A percentile compares a stretch with the other conserved stretches of the same genome.
Evolutionary conservation across 169 alveolate genomes (phyloP).

Genomic region (Plasmodium vinckei): DNA sequence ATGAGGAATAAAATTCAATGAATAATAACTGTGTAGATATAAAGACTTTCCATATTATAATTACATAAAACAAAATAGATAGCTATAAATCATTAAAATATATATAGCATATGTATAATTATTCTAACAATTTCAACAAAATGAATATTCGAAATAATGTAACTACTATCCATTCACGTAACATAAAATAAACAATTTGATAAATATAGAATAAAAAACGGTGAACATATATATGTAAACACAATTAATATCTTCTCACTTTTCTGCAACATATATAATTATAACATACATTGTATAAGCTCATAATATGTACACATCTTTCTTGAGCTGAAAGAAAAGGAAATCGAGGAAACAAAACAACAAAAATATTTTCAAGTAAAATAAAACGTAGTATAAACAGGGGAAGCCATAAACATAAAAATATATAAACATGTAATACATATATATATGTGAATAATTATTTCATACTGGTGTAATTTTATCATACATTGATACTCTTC

Average conservation of each 20-base stretch:
- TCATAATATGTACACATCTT: slow-evolving; percentile 24
- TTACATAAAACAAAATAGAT: background rate
- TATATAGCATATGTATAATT: background rate
- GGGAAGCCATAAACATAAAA: background rate
- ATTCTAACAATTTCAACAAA: background rate
- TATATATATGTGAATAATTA: background rate
- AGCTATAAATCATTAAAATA: background rate
- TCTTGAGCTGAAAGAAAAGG: slow-evolving; percentile 40
- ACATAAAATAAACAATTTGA: no score
- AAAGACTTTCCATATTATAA: background rate
- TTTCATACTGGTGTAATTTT: slow-evolving; percentile 78
- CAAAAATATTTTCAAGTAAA: background rate
- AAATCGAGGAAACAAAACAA: slow-evolving; percentile 10
- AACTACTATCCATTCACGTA: no score
- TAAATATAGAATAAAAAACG: no score
- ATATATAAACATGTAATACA: background rate
- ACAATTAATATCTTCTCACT: background rate
- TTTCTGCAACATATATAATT: background rate
- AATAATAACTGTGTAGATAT: background rate
- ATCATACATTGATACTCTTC: slow-evolving; percentile 79
- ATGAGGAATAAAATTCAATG: background rate
- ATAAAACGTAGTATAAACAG: background rate
- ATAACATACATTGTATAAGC: slow-evolving; percentile 4
- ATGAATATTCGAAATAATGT: background rate
- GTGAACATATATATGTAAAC: no score